These are phyloP conservation scores for Nakazawaea anatomiae DNA, from an alignment of 805 yeast genomes.

Conservation along the genomic window DNA sequence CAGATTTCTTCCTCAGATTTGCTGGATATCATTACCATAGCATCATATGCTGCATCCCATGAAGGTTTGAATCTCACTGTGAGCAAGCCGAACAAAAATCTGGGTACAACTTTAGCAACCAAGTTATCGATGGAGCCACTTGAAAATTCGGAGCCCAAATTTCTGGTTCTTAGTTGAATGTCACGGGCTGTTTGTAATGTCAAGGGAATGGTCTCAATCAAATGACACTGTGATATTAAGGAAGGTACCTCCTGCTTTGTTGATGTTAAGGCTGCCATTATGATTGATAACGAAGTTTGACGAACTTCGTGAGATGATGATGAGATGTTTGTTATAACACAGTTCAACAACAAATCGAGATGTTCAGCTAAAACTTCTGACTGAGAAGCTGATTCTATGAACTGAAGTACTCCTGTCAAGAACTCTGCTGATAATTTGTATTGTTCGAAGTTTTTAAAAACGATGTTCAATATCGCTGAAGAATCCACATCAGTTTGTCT, in stretches of 20 bases:
- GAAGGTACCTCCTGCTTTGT: slow-evolving; percentile 29
- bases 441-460: slow-evolving; percentile 18
- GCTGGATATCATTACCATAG: slow-evolving; percentile 40
- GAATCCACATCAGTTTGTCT: slow-evolving; percentile 17
- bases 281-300: slow-evolving; percentile 29
- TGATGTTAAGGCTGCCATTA: slow-evolving; percentile 36
- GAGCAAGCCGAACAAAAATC: slow-evolving; percentile 62
- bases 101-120: slow-evolving; percentile 30
- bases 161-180: slow-evolving; percentile 61
- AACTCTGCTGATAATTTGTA: slow-evolving; percentile 31
- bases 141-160: slow-evolving; percentile 40
- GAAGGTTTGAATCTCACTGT: slow-evolving; percentile 76
- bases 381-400: slow-evolving; percentile 14
- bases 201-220: slow-evolving; percentile 70
- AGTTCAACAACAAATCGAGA: slow-evolving; percentile 15
- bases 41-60: slow-evolving; percentile 72
- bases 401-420: slow-evolving; percentile 27
- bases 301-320: slow-evolving; percentile 49
- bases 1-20: slow-evolving; percentile 46
- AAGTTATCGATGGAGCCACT: slow-evolving; percentile 18
- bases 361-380: slow-evolving; percentile 12
- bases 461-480: slow-evolving; percentile 13
- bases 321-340: slow-evolving; percentile 30
- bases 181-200: slow-evolving; percentile 70
- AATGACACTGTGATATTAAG: slow-evolving; percentile 41